Percentiles rank a stretch among this genome's conserved stretches.
Conservation (phyloP, 1,284 basidiomycete species). For the Phlebopus sp. region DNA sequence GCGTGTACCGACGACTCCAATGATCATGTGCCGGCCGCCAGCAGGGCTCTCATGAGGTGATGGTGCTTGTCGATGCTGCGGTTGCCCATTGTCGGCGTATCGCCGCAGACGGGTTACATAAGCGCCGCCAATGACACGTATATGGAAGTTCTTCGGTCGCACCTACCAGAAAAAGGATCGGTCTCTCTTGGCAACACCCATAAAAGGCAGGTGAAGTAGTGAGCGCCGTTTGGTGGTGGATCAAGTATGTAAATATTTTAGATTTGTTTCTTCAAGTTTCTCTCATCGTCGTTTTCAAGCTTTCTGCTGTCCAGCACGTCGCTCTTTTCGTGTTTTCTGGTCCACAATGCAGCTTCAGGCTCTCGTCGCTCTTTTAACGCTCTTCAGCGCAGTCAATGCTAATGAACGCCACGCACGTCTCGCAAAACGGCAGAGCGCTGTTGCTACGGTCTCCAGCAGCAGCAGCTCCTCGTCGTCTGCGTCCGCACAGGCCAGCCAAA, state of each 20-base stretch:
- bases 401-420: constrained; percentile 26
- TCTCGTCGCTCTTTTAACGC: constrained; percentile 43
- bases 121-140: neutral
- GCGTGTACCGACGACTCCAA: neutral
- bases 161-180: neutral
- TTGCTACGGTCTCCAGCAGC: constrained; percentile 22
- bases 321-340: constrained; percentile 16
- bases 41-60: neutral
- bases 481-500: neutral
- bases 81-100: neutral
- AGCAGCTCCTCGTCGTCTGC: constrained; percentile 19
- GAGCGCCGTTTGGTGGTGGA: neutral
- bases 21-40: neutral
- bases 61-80: neutral
- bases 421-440: constrained; percentile 25
- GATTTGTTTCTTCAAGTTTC: neutral
- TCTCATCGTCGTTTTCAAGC: neutral
- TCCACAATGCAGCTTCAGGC: constrained; percentile 42
- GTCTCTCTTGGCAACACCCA: neutral
- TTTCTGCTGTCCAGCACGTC: constrained; percentile 3
- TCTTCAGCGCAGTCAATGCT: constrained; percentile 37
- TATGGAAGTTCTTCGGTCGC: neutral
- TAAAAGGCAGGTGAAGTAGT: neutral
- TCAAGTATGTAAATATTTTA: neutral
- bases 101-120: neutral